Percentiles rank a stretch among this genome's conserved stretches.
Evolutionary conservation across 2,329 filamentous ascomycete species (phyloP).

Genomic region (Sarocladium kiliense): DNA sequence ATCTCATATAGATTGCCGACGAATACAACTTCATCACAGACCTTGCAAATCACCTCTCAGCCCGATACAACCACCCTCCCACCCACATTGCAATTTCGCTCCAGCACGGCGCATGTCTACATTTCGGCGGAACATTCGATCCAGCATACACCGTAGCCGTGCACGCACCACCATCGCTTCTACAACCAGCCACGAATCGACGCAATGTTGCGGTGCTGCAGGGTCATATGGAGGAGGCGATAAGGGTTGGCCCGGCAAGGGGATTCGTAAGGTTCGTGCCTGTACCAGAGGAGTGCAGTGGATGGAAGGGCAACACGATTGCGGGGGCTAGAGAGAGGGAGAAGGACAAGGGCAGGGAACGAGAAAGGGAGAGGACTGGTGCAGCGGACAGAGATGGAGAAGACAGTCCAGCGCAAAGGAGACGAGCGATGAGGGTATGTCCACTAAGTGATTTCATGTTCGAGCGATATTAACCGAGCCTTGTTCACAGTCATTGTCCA

Average conservation of each 20-base stretch:
- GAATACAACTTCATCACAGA: slow-evolving; percentile 70
- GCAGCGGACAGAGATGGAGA: not conserved
- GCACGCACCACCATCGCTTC: slow-evolving; percentile 59
- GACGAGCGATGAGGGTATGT: slow-evolving; percentile 3
- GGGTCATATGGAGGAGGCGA: slow-evolving; percentile 63
- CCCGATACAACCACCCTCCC: slow-evolving; percentile 69
- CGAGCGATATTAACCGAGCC: not conserved
- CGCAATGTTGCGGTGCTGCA: slow-evolving; percentile 76
- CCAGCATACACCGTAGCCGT: slow-evolving; percentile 76
- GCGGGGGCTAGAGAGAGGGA: not conserved
- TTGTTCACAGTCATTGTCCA: slow-evolving; percentile 5
- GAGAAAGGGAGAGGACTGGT: slow-evolving; percentile 17
- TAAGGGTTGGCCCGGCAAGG: slow-evolving; percentile 60
- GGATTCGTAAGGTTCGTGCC: slow-evolving; percentile 70
- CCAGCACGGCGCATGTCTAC: slow-evolving; percentile 69
- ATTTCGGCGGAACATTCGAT: slow-evolving; percentile 70
- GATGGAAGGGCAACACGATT: slow-evolving; percentile 48
- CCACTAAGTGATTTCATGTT: not conserved
- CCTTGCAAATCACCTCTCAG: slow-evolving; percentile 66
- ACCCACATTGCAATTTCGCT: slow-evolving; percentile 70
- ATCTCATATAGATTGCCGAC: slow-evolving; percentile 40
- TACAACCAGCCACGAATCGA: slow-evolving; percentile 68
- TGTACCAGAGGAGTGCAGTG: slow-evolving; percentile 66
- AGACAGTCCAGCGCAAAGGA: not conserved
- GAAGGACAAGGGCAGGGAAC: slow-evolving; percentile 31